Evolutionary conservation across 441 rosid species (phyloP).

Genomic region (Rhodomyrtus psidioides): DNA sequence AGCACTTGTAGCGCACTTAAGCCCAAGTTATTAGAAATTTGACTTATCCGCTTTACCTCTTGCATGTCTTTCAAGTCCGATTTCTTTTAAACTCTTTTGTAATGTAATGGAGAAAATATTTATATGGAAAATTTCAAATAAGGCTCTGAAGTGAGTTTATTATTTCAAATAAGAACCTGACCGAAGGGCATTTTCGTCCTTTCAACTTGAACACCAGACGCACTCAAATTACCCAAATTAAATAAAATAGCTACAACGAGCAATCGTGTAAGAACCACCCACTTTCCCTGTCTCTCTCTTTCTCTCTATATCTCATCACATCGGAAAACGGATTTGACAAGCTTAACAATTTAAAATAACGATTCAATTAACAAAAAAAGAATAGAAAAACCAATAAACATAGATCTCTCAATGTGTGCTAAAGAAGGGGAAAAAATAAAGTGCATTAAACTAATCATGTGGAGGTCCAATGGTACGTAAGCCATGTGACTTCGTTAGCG

Average conservation of each 20-base stretch:
- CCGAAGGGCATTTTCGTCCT: too few species aligned
- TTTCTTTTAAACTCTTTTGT: neutral
- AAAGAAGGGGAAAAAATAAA: neutral
- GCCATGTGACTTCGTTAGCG: neutral
- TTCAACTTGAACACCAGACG: neutral
- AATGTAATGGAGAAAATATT: neutral
- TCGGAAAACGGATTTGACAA: neutral
- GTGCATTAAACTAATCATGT: neutral
- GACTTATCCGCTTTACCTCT: neutral
- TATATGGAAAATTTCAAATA: neutral
- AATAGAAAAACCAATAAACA: neutral
- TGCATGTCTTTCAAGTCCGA: neutral
- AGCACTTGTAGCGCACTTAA: too few species aligned
- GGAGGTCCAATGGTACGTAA: neutral
- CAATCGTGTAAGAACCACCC: neutral
- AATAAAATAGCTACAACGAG: neutral
- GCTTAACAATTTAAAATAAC: neutral
- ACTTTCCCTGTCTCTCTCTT: neutral
- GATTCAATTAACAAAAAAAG: neutral
- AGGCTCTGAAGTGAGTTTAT: rapidly evolving
- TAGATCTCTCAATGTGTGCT: neutral
- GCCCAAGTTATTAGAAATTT: neutral
- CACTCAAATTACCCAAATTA: neutral
- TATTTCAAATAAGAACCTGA: too few species aligned
- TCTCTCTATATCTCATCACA: neutral